Evolutionary conservation across 768 basidiomycete species (phyloP).

Genomic region (Coprinopsis marcescibilis): DNA sequence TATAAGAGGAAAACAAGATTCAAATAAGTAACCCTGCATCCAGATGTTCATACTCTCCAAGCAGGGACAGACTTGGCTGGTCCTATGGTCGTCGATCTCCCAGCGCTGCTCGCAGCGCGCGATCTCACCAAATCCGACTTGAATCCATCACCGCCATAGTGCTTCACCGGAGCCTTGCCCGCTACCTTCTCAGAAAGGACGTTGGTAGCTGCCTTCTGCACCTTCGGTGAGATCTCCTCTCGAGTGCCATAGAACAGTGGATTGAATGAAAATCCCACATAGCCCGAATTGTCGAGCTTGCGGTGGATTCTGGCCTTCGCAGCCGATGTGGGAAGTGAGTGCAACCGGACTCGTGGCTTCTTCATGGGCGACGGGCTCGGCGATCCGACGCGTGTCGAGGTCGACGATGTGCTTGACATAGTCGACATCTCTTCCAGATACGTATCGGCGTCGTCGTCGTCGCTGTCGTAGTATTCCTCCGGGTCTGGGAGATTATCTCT

Average conservation of each 20-base stretch:
- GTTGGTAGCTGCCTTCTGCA: not conserved
- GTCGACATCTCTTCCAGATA: conserved; percentile 25
- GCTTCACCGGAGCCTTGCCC: no score
- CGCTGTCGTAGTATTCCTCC: not conserved
- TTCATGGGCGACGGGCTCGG: conserved; percentile 12
- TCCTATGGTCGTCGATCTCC: no score
- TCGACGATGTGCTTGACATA: conserved; percentile 22
- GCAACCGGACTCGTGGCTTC: not conserved
- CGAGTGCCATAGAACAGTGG: conserved; percentile 28
- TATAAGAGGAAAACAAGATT: no score
- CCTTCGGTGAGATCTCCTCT: conserved; percentile 11
- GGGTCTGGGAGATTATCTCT: not conserved
- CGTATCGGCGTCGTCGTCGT: conserved; percentile 11
- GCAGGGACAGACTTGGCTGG: no score
- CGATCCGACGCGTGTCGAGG: conserved; percentile 25
- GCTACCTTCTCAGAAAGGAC: conserved; percentile 3
- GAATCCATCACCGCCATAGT: no score
- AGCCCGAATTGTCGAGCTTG: conserved; percentile 22
- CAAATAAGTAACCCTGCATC: no score
- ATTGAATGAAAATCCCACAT: conserved; percentile 33
- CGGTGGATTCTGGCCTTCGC: conserved; percentile 11
- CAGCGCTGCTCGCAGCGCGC: no score
- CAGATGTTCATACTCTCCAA: no score
- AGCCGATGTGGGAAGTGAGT: not conserved
- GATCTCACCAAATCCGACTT: no score